phyloP scores from a whole-genome alignment of 805 yeast species.

The Saccharomyces mikatae region DNA sequence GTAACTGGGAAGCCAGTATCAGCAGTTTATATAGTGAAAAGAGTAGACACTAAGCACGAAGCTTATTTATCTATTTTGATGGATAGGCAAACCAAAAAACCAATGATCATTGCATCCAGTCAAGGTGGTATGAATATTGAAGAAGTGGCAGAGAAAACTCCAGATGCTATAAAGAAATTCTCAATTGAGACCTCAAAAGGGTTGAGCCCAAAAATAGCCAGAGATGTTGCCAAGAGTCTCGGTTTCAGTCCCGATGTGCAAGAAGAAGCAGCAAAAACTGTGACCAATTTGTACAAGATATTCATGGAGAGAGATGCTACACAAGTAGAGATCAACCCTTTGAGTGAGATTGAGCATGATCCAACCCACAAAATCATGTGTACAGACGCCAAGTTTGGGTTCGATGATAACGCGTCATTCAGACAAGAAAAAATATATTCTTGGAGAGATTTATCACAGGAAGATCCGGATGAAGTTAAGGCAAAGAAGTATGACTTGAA shows the following conservation, averaged over 20 bases:
- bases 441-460: conserved; percentile 97
- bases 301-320: conserved; percentile 91
- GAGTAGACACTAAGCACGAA: conserved; percentile 89
- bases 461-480: conserved; percentile 92
- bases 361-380: conserved; percentile 73
- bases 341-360: conserved; percentile 60
- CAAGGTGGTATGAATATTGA: conserved; percentile 99
- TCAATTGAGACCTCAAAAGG: conserved; percentile 67
- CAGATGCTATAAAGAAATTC: conserved; percentile 86
- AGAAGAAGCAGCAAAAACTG: conserved; percentile 80
- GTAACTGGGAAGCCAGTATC: conserved; percentile 94
- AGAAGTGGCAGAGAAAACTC: conserved; percentile 90
- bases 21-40: conserved; percentile 91
- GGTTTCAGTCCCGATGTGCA: conserved; percentile 72
- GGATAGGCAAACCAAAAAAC: conserved; percentile 87
- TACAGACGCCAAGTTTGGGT: conserved; percentile 98
- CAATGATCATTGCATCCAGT: conserved; percentile 89
- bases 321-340: conserved; percentile 97
- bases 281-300: conserved; percentile 80
- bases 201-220: conserved; percentile 69
- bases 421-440: conserved; percentile 90
- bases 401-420: conserved; percentile 93
- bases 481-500: conserved; percentile 79
- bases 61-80: conserved; percentile 89
- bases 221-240: conserved; percentile 65